These are phyloP conservation scores for Chrysoporthe puriensis DNA, from an alignment of 2,329 filamentous ascomycete species.

Conservation along the genomic window DNA sequence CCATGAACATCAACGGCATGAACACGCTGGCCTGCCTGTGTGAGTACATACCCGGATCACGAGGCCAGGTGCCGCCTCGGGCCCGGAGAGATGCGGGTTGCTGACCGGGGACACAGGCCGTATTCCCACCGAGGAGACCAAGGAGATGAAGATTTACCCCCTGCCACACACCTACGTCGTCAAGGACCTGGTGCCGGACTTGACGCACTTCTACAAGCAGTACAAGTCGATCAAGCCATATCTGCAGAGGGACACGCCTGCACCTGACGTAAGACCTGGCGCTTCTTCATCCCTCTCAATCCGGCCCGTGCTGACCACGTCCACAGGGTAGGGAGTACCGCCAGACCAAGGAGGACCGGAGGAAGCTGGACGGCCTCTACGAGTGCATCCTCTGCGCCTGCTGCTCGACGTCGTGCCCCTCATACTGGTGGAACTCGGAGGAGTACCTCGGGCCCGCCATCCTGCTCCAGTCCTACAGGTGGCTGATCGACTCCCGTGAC, in stretches of 20 bases:
- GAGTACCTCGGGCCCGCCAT: slow-evolving; percentile 98
- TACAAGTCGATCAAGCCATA: slow-evolving; percentile 99
- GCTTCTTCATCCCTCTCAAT: slow-evolving; percentile 30
- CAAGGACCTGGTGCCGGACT: slow-evolving; percentile 96
- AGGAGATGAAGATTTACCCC: slow-evolving; percentile 94
- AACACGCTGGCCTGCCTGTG: slow-evolving; percentile 98
- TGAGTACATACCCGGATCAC: slow-evolving; percentile 56
- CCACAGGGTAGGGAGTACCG: slow-evolving; percentile 85
- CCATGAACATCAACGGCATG: slow-evolving; percentile 99
- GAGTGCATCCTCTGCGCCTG: slow-evolving; percentile 99
- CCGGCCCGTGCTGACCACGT: slow-evolving; percentile 24
- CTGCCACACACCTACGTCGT: slow-evolving; percentile 98
- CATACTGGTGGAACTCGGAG: slow-evolving; percentile 99
- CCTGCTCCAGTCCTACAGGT: slow-evolving; percentile 96
- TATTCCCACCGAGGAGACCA: slow-evolving; percentile 80
- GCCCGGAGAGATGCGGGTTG: not conserved
- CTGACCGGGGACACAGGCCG: slow-evolving; percentile 65
- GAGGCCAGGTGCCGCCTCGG: not conserved
- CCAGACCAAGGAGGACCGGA: slow-evolving; percentile 88
- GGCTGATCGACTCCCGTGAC: slow-evolving; percentile 94
- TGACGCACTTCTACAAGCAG: slow-evolving; percentile 99
- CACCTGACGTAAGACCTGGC: slow-evolving; percentile 71
- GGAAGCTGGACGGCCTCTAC: slow-evolving; percentile 96
- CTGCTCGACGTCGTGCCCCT: slow-evolving; percentile 99
- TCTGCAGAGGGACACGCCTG: slow-evolving; percentile 84